Evolutionary conservation across 2,329 filamentous ascomycete genomes (phyloP).

Genomic region (Curvularia sp.): DNA sequence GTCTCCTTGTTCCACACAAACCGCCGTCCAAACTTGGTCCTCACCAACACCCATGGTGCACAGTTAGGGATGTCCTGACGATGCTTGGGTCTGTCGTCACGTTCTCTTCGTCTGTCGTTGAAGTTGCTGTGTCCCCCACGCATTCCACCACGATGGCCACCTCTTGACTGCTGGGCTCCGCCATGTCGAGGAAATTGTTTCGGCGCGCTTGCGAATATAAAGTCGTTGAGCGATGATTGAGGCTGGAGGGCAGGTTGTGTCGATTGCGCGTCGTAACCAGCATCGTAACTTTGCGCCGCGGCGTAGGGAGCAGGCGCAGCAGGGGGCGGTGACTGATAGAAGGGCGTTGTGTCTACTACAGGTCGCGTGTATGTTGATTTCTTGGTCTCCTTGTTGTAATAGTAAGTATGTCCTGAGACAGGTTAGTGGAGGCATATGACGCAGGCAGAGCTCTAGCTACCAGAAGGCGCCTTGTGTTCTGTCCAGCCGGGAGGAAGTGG

Average conservation of each 20-base stretch:
- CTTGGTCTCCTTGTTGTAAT: slow-evolving; percentile 82
- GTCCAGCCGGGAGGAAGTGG: slow-evolving; percentile 84
- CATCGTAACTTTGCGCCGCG: slow-evolving; percentile 18
- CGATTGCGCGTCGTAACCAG: slow-evolving; percentile 43
- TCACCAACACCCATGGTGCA: slow-evolving; percentile 90
- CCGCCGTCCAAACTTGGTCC: slow-evolving; percentile 84
- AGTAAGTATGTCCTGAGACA: slow-evolving; percentile 77
- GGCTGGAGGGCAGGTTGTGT: slow-evolving; percentile 55
- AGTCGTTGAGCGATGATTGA: slow-evolving; percentile 60
- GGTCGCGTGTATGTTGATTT: slow-evolving; percentile 88
- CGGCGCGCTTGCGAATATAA: slow-evolving; percentile 40
- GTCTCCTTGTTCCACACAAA: slow-evolving; percentile 91
- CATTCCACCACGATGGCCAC: slow-evolving; percentile 49
- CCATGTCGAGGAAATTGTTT: slow-evolving; percentile 29
- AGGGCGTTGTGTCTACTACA: slow-evolving; percentile 19
- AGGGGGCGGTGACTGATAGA: slow-evolving; percentile 9
- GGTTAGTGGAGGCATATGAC: slow-evolving; percentile 29
- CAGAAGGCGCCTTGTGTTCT: slow-evolving; percentile 87
- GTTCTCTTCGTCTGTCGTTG: slow-evolving; percentile 70
- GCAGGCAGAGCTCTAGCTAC: slow-evolving; percentile 48
- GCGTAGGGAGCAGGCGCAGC: slow-evolving; percentile 12
- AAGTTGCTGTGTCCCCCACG: slow-evolving; percentile 62
- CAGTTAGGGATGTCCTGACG: slow-evolving; percentile 80
- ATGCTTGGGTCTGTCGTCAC: slow-evolving; percentile 79
- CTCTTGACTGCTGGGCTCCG: slow-evolving; percentile 24